Conservation (phyloP, 2,329 filamentous ascomycete genomes). For the Neobulgaria alba region DNA sequence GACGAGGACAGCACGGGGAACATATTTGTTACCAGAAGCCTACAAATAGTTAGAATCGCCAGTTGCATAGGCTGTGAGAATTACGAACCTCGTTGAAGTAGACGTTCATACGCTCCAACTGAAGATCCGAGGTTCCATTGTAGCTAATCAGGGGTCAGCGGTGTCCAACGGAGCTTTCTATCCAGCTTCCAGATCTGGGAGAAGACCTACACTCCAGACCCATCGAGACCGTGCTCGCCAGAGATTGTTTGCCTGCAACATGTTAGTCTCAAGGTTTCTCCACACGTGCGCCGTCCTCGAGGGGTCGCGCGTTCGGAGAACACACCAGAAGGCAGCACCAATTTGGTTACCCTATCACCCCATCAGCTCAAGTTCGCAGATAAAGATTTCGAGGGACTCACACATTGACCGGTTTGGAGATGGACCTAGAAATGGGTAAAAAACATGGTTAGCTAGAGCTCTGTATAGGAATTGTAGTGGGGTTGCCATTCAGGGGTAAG, state of each 20-base stretch:
- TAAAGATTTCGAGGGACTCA: conserved; percentile 40
- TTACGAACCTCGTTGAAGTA: conserved; percentile 83
- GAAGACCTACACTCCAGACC: conserved; percentile 77
- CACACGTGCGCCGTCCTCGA: too few species aligned
- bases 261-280: conserved; percentile 32
- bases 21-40: conserved; percentile 98
- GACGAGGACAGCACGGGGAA: conserved; percentile 97
- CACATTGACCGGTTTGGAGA: conserved; percentile 99
- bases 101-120: conserved; percentile 99
- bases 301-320: conserved; percentile 32
- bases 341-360: conserved; percentile 90
- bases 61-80: background rate
- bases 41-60: conserved; percentile 31
- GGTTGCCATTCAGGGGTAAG: conserved; percentile 30
- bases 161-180: conserved; percentile 15
- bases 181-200: background rate
- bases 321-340: conserved; percentile 97
- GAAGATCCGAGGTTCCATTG: conserved; percentile 96
- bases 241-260: conserved; percentile 65
- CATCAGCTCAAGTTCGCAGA: conserved; percentile 14
- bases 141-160: conserved; percentile 51
- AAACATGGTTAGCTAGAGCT: conserved; percentile 44
- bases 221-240: conserved; percentile 93
- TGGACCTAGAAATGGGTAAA: conserved; percentile 62
- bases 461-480: conserved; percentile 30